Base-by-base conservation (phyloP, 73 alveolate genomes). In the Loxodes magnus region DNA sequence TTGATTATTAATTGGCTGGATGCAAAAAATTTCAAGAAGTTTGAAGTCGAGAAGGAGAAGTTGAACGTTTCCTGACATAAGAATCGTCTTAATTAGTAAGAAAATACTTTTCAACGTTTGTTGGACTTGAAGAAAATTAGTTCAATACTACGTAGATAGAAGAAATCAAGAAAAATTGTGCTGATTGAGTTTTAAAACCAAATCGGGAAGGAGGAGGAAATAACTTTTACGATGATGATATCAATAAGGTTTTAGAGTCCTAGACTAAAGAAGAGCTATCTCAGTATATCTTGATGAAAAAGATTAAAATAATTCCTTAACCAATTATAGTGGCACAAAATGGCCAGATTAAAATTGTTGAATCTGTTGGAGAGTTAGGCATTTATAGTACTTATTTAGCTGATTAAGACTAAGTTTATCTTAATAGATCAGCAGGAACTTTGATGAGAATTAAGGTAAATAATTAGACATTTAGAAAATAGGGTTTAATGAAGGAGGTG, bases 131-230 rank as follows among this genome's bases (percentile, higher is more conserved):
- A n/a, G n/a, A n/a, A 25, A 9, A 12, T 24, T 0, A 21, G n/a
- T 69, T 64, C 12, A 65, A 59, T 49, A 56, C 63, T 52, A 84
- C 64, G 30, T 53, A 77, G 21, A 55, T 62, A 17, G 41, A 65
- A 33, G 33, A 71, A 51, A 80, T 83, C 4, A 77, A 43, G 26
- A 41, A 55, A 0, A 72, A 87, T 28, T 83, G 87, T 5, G 33
- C 43, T 19, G 69, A 51, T 21, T 87, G 64, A 54, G 91, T 87
- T 33, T 36, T 87, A 30, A 87, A 87, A 35, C 93, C 95, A 10
- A 73, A 73, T 53, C 71, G 79, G 64, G 97, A 87, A 69, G 97
- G 97, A 30, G 97, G 97, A 9, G 92, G 88, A 33, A 78, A 76
- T 56, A 81, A 87, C 59, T 56, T 63, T 49, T 54, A 60, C 55